Base-by-base conservation (phyloP, 1,284 basidiomycete genomes). In the Golubevia pallescens region DNA sequence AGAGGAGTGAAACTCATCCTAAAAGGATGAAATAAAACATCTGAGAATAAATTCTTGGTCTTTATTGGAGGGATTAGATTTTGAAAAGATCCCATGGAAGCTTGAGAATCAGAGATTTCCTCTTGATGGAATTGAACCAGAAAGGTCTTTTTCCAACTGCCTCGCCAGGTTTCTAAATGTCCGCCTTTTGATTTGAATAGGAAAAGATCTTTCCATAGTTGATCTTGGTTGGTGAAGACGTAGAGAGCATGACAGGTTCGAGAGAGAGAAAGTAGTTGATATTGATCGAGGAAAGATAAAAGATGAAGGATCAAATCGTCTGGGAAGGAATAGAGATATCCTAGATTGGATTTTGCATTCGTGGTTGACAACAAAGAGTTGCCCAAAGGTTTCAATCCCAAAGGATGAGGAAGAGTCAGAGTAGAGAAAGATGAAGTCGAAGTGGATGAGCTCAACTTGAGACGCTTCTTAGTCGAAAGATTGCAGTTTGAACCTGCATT, bases 141-240 rank as follows among this genome's bases (percentile, higher is more conserved):
- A 58, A 73, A 80, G 34, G 77, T 76, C 20, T 66, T 68, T 57
- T 77, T 77, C 80, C 80, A 82, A 63, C 73, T 80, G 21, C 78
- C 80, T n/a, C 65, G 68, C 80, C 80, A 82, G 2, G 62, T 57
- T 38, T 63, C 64, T 57, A 80, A 67, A 24, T 63, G 62, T n/a
- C 71, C 77, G n/a, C n/a, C n/a, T n/a, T n/a, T n/a, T n/a, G n/a
- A n/a, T 13, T 70, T 53, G 56, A 74, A 74, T 10, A 79, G 38
- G 61, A 74, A 76, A 14, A 70, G 58, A 8, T 80, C 76, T 13
- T 74, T 70, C 80, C 80, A 82, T 16, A 77, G 61, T 0, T 65
- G 59, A 67, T 80, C 57, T 66, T 75, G 57, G 67, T 66, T 28
- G 42, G 70, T 59, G 53, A 80, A 78, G 14, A 74, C 71, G 60